Percentiles rank a stretch among this genome's conserved stretches.
Evolutionary conservation across 139 green algal genomes (phyloP).

Genomic region (Spirogloea muscicola): DNA sequence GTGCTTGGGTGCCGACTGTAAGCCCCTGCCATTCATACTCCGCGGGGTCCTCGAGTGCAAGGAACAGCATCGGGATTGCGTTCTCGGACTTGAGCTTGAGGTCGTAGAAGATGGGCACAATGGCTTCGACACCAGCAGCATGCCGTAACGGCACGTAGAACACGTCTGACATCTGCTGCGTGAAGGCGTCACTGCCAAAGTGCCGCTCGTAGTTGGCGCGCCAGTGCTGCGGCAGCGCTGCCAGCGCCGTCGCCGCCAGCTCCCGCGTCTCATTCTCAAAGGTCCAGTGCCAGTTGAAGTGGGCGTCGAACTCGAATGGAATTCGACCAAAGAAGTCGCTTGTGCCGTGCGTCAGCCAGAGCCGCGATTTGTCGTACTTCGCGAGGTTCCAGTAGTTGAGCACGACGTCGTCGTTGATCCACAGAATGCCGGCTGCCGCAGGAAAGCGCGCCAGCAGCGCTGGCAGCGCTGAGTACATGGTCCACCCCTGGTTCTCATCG

Average conservation of each 20-base stretch:
- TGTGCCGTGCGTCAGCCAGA: neutral
- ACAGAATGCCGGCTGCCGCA: neutral
- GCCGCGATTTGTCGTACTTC: neutral
- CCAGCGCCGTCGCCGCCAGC: neutral
- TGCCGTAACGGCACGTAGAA: conserved; percentile 1
- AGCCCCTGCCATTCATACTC: too few species aligned
- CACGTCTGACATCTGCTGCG: neutral
- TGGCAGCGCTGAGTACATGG: neutral
- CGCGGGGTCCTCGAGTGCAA: too few species aligned
- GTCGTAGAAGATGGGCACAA: neutral
- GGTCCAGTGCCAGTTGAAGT: neutral
- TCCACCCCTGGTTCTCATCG: neutral
- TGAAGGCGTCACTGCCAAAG: neutral
- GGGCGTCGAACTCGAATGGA: neutral
- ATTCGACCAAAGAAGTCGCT: neutral
- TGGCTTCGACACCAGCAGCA: neutral
- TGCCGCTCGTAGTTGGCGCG: neutral
- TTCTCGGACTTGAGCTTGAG: too few species aligned
- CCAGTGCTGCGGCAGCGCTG: neutral
- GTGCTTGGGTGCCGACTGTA: too few species aligned
- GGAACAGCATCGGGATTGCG: too few species aligned
- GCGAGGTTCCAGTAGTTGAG: conserved; percentile 3
- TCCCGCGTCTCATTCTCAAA: neutral
- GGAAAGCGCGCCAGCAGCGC: neutral
- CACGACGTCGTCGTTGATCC: conserved; percentile 12